Evolutionary conservation across 257 asterid species (phyloP).

Genomic region (Perilla frutescens): DNA sequence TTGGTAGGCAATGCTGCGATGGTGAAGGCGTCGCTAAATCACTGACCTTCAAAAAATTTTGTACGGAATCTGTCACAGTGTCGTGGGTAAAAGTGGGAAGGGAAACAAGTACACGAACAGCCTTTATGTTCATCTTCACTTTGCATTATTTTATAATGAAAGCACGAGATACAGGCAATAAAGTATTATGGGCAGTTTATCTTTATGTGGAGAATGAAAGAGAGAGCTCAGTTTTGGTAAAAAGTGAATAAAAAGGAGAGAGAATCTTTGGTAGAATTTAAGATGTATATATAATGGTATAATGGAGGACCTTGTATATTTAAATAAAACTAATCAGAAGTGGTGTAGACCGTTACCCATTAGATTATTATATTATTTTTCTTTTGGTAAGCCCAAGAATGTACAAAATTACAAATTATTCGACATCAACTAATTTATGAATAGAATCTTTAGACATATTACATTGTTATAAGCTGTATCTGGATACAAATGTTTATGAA

Average conservation of each 20-base stretch:
- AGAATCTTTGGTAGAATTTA: background rate
- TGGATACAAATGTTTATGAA: background rate
- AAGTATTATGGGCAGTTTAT: background rate
- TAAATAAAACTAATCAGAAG: background rate
- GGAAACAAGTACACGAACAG: background rate
- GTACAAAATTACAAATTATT: background rate
- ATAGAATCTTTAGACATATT: background rate
- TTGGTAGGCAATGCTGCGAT: too few species aligned
- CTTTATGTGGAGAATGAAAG: background rate
- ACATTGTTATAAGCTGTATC: background rate
- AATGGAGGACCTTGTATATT: background rate
- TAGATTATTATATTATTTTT: background rate
- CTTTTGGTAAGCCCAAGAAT: background rate
- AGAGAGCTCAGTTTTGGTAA: background rate
- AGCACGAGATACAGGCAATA: background rate
- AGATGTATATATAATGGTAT: too few species aligned
- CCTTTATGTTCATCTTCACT: background rate
- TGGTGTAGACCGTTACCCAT: background rate
- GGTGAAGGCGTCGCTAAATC: too few species aligned
- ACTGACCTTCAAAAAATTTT: too few species aligned
- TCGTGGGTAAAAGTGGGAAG: background rate
- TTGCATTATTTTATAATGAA: background rate
- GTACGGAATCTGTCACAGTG: too few species aligned
- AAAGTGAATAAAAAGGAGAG: background rate
- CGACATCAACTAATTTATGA: background rate